A percentile compares a stretch with the other conserved stretches of the same genome.
These are phyloP conservation scores for Claviceps cyperi DNA, from an alignment of 2,329 filamentous ascomycete species.

Conservation along the genomic window DNA sequence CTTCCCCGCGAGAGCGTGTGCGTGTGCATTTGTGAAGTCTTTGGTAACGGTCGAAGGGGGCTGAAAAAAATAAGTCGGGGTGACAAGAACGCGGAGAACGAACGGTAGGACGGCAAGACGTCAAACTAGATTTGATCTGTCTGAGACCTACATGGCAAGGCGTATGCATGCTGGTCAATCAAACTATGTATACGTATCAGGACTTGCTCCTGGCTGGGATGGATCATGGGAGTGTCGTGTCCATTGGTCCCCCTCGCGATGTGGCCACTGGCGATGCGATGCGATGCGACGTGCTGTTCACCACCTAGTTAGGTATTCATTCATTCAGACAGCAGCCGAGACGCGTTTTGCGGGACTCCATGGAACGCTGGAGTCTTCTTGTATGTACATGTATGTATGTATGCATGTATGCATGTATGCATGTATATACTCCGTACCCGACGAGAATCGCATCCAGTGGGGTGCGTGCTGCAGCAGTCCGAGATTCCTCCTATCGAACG, in stretches of 20 bases:
- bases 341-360: not conserved
- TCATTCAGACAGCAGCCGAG: not conserved
- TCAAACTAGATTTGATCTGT: not conserved
- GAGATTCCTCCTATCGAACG: not conserved
- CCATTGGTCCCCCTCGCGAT: not conserved
- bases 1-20: not conserved
- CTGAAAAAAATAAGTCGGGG: not conserved
- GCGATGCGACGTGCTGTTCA: not conserved
- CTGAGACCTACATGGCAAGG: not conserved
- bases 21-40: no score
- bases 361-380: no score
- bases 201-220: no score
- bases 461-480: not conserved
- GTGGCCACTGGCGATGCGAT: not conserved
- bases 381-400: no score
- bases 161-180: not conserved
- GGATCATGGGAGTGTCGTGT: no score
- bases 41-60: no score
- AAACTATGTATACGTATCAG: no score
- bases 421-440: no score
- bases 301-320: no score
- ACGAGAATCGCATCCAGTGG: no score
- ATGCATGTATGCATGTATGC: no score
- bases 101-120: not conserved
- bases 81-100: not conserved